These are phyloP conservation scores for Trichoderma atroviride DNA, from an alignment of 2,329 filamentous ascomycete species.

Conservation along the genomic window DNA sequence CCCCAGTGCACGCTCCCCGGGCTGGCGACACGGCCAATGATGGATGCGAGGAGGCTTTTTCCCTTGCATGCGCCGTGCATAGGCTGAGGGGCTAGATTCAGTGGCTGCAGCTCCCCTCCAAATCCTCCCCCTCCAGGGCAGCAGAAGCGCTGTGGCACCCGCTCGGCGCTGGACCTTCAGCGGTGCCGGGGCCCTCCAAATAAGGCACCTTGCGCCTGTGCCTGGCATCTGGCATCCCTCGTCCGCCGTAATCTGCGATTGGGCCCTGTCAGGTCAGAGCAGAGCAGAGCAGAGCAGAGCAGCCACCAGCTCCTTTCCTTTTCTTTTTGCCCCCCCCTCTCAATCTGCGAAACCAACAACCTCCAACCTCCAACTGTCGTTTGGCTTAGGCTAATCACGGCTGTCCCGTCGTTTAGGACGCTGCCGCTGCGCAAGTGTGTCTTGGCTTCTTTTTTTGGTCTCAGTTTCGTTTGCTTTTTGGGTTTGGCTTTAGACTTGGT, in stretches of 20 bases:
- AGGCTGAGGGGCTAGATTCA: conserved; percentile 16
- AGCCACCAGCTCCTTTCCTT: conserved; percentile 16
- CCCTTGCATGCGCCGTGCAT: conserved; percentile 18
- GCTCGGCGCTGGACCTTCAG: conserved; percentile 2
- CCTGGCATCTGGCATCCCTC: conserved; percentile 23
- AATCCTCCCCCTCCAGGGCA: background rate
- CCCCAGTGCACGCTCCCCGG: background rate
- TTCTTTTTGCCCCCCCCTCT: conserved; percentile 2
- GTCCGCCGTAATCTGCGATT: conserved; percentile 20
- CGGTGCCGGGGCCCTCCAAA: background rate
- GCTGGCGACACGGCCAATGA: background rate
- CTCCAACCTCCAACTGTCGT: conserved; percentile 17
- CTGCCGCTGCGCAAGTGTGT: conserved; percentile 18
- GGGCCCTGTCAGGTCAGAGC: conserved; percentile 11
- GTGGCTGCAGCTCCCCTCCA: conserved; percentile 13
- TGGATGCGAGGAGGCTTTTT: conserved; percentile 2
- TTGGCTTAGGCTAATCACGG: conserved; percentile 23
- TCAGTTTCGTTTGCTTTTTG: conserved; percentile 4
- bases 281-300: background rate
- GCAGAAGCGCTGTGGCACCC: background rate
- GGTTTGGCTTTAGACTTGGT: background rate
- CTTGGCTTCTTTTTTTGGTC: conserved; percentile 13
- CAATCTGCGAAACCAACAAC: conserved; percentile 6
- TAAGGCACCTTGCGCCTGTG: conserved; percentile 16
- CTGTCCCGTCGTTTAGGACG: conserved; percentile 21